A percentile compares a stretch with the other conserved stretches of the same genome.
phyloP scores from a whole-genome alignment of 2,329 filamentous ascomycete species.

The Pyricularia sp. region DNA sequence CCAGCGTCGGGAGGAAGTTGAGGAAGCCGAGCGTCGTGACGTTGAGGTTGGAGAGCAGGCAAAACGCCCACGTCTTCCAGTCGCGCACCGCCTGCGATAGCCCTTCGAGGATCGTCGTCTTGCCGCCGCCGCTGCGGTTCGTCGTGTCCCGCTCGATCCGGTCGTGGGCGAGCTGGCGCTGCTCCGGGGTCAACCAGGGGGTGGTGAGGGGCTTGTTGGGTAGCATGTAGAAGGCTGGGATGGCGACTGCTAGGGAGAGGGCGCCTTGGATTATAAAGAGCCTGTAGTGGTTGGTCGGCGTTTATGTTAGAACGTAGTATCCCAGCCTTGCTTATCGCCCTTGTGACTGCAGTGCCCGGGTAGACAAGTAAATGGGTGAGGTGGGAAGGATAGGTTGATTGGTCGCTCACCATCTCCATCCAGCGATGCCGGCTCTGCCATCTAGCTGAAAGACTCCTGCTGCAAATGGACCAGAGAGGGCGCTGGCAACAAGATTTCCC shows the following conservation, averaged over 20 bases:
- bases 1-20: conserved; percentile 58
- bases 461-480: conserved; percentile 48
- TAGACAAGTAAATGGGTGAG: background rate
- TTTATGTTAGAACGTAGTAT: background rate
- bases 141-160: background rate
- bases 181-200: conserved; percentile 28
- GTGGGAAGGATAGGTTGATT: background rate
- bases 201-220: conserved; percentile 45
- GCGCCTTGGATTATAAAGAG: conserved; percentile 58
- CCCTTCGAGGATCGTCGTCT: background rate
- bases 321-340: background rate
- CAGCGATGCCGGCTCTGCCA: conserved; percentile 14
- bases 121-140: background rate
- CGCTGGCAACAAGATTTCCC: conserved; percentile 40
- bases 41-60: conserved; percentile 7
- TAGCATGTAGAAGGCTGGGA: conserved; percentile 23
- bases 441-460: conserved; percentile 52
- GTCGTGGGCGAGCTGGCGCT: conserved; percentile 27
- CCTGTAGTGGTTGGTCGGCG: background rate
- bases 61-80: background rate
- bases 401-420: conserved; percentile 41
- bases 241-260: conserved; percentile 48
- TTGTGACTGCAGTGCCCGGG: background rate
- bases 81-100: background rate
- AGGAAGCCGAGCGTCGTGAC: conserved; percentile 44